These are phyloP conservation scores for Cyberlindnera bimundalis DNA, from an alignment of 805 yeast genomes.

Conservation along the genomic window DNA sequence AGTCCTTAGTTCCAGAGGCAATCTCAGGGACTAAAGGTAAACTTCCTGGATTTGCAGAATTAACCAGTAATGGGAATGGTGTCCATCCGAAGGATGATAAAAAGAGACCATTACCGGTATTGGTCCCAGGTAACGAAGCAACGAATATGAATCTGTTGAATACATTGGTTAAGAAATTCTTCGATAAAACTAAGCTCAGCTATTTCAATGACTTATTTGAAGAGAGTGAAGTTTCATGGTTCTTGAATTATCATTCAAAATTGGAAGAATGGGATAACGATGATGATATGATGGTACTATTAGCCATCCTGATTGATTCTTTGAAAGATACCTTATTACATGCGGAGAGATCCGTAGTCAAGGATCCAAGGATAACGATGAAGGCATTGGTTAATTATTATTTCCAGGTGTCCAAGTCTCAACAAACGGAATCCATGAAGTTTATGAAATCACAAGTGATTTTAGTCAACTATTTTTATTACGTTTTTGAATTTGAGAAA, in stretches of 20 bases:
- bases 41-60: conserved; percentile 1
- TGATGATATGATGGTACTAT: conserved; percentile 20
- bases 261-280: conserved; percentile 17
- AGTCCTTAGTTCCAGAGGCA: background rate
- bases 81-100: background rate
- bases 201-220: conserved; percentile 20
- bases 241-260: conserved; percentile 9
- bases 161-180: conserved; percentile 15
- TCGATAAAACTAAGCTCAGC: conserved; percentile 10
- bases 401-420: conserved; percentile 19
- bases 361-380: conserved; percentile 4
- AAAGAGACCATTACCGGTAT: conserved; percentile 14
- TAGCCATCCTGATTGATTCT: conserved; percentile 20
- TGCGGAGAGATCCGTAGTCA: conserved; percentile 2
- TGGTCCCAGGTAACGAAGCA: conserved; percentile 3
- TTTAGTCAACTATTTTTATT: conserved; percentile 21
- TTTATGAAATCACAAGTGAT: conserved; percentile 22
- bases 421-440: conserved; percentile 15
- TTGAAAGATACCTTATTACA: conserved; percentile 14
- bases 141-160: conserved; percentile 13
- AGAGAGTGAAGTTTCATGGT: conserved; percentile 11
- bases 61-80: conserved; percentile 1
- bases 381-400: conserved; percentile 15
- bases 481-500: conserved; percentile 16
- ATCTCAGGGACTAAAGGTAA: background rate